Percentiles rank a stretch among this genome's conserved stretches.
phyloP scores from a whole-genome alignment of 345 rosid species.

The Eucalyptus leucophloia region DNA sequence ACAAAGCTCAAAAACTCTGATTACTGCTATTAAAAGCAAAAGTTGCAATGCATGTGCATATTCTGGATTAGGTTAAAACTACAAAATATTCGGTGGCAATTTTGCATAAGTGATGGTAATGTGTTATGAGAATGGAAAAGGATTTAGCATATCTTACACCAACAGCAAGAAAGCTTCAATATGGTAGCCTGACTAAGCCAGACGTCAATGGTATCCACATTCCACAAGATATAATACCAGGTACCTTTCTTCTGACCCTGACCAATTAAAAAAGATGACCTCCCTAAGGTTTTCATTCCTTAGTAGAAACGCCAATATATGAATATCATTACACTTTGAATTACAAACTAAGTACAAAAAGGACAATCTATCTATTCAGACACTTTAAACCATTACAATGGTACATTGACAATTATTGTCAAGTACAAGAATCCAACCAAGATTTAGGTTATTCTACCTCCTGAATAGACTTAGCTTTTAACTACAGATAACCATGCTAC shows the following conservation, averaged over 20 bases:
- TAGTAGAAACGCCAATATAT: background rate
- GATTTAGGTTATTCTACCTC: background rate
- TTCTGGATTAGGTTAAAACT: background rate
- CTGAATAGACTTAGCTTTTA: background rate
- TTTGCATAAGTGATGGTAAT: background rate
- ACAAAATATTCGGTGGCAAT: background rate
- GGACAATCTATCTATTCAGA: background rate
- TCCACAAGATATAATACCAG: slow-evolving; percentile 4
- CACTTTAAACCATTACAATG: background rate
- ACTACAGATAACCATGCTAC: background rate
- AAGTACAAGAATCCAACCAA: background rate
- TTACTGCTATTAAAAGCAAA: background rate
- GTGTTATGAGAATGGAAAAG: background rate
- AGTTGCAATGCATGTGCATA: background rate
- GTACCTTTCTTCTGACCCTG: slow-evolving; percentile 8
- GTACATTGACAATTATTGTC: background rate
- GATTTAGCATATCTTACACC: slow-evolving; percentile 2
- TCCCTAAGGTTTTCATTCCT: slow-evolving; percentile 1
- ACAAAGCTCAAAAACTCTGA: background rate
- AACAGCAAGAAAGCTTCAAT: slow-evolving; percentile 1
- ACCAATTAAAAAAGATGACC: background rate
- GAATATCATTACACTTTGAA: background rate
- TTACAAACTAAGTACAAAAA: background rate
- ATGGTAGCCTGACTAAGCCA: slow-evolving; percentile 5
- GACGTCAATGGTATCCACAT: background rate